Conservation (phyloP, 2,329 filamentous ascomycete species). For the Periglandula ipomoeae region DNA sequence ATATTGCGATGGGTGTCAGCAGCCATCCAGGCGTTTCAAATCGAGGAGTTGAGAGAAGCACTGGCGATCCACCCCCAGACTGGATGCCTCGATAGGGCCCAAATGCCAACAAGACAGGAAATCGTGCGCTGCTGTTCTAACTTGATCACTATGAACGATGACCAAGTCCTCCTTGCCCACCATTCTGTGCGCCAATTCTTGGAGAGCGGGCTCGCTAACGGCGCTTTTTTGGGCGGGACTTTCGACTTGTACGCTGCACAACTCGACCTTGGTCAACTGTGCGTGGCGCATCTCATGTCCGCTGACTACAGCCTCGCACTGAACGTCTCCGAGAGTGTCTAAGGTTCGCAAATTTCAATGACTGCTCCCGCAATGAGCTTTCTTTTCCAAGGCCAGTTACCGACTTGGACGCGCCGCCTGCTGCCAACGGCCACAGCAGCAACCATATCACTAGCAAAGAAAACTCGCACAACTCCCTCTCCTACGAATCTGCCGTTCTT, state of each 20-base stretch:
- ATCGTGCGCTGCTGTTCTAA: conserved; percentile 2
- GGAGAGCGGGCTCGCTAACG: too few relatives aligned
- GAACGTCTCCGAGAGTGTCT: not conserved
- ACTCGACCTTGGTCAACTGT: not conserved
- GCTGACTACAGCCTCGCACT: not conserved
- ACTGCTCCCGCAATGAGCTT: not conserved
- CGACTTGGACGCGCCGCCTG: not conserved
- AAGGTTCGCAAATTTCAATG: conserved; percentile 1
- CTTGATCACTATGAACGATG: not conserved
- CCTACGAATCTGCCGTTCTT: not conserved
- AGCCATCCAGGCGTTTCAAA: not conserved
- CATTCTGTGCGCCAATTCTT: not conserved
- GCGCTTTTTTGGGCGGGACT: not conserved
- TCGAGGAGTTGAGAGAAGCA: not conserved
- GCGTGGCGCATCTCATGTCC: not conserved
- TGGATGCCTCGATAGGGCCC: not conserved
- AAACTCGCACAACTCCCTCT: not conserved
- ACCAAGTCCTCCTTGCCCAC: not conserved
- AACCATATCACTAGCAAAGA: not conserved
- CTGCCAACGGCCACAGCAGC: not conserved
- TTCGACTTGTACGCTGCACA: not conserved
- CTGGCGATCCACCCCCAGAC: not conserved
- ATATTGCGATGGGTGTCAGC: not conserved
- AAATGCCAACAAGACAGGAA: not conserved
- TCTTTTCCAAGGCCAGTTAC: not conserved